These are phyloP conservation scores for Globisporangium rhizosaccharum DNA, from an alignment of 352 stramenopile species.

Conservation along the genomic window DNA sequence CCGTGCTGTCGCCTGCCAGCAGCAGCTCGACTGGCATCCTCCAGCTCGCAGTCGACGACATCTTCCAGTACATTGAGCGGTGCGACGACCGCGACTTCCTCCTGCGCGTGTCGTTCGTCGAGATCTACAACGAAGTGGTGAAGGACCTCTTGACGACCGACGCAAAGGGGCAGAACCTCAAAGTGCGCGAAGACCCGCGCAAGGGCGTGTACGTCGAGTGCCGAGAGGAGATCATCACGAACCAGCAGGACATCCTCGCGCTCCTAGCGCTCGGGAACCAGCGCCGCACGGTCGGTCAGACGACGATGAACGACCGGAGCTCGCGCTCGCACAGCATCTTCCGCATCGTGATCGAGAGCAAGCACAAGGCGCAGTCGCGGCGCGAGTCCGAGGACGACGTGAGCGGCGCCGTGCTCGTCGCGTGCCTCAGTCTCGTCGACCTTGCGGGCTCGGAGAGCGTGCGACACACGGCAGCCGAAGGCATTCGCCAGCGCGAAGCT, in stretches of 20 bases:
- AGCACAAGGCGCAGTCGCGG: slow-evolving; percentile 40
- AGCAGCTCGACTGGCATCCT: slow-evolving; percentile 50
- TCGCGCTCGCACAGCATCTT: slow-evolving; percentile 84
- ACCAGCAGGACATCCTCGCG: slow-evolving; percentile 50
- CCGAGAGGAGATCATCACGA: slow-evolving; percentile 92
- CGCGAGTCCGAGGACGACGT: slow-evolving; percentile 64
- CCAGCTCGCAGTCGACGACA: slow-evolving; percentile 92
- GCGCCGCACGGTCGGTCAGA: slow-evolving; percentile 57
- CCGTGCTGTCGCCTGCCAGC: slow-evolving; percentile 18
- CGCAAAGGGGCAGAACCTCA: slow-evolving; percentile 48
- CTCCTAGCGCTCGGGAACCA: slow-evolving; percentile 63
- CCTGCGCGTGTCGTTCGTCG: slow-evolving; percentile 96
- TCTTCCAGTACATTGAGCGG: slow-evolving; percentile 88
- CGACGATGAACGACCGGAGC: slow-evolving; percentile 77
- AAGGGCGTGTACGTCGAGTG: slow-evolving; percentile 97
- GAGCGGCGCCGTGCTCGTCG: slow-evolving; percentile 87
- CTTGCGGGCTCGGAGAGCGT: slow-evolving; percentile 97
- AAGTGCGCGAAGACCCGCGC: slow-evolving; percentile 91
- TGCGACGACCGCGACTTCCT: slow-evolving; percentile 90
- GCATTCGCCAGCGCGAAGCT: slow-evolving; percentile 93
- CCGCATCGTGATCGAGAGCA: slow-evolving; percentile 78
- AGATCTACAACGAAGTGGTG: slow-evolving; percentile 99
- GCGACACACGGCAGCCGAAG: slow-evolving; percentile 92
- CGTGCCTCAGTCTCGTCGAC: slow-evolving; percentile 96
- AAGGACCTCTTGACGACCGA: slow-evolving; percentile 89